Conservation (phyloP, 768 basidiomycete species). For the Cubamyces sp. region DNA sequence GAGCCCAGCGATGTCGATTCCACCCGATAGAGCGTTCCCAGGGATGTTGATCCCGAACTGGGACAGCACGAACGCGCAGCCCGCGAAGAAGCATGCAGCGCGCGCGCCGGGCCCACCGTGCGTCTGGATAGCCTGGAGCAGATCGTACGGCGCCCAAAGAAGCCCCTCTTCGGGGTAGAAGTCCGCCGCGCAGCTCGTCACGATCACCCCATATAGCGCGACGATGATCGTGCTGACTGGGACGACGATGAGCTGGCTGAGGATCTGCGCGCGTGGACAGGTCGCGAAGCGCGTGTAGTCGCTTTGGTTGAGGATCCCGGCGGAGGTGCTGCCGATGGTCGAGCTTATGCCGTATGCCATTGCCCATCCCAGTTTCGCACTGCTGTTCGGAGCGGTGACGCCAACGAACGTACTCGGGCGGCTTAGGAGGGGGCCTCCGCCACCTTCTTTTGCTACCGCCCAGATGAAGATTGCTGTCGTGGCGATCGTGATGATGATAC, state of each 20-base stretch:
- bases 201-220: slow-evolving; percentile 26
- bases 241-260: slow-evolving; percentile 23
- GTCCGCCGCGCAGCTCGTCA: slow-evolving; percentile 28
- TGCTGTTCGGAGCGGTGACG: slow-evolving; percentile 5
- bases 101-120: slow-evolving; percentile 25
- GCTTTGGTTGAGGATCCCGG: slow-evolving; percentile 30
- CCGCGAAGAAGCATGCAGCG: slow-evolving; percentile 32
- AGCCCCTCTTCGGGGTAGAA: slow-evolving; percentile 26
- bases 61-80: slow-evolving; percentile 29
- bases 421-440: slow-evolving; percentile 25
- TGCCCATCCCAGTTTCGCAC: slow-evolving; percentile 24
- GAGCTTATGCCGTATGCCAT: slow-evolving; percentile 29
- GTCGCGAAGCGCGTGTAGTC: slow-evolving; percentile 30
- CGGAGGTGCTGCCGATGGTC: slow-evolving; percentile 25
- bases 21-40: slow-evolving; percentile 31
- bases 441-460: slow-evolving; percentile 24
- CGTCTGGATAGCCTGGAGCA: slow-evolving; percentile 24
- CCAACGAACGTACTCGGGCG: slow-evolving; percentile 14
- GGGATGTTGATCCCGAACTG: slow-evolving; percentile 30
- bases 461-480: slow-evolving; percentile 25
- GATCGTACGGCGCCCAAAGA: slow-evolving; percentile 32
- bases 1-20: slow-evolving; percentile 45
- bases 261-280: slow-evolving; percentile 16
- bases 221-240: slow-evolving; percentile 20
- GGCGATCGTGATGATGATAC: slow-evolving; percentile 22